Percentiles rank a stretch among this genome's conserved stretches.
phyloP scores from a whole-genome alignment of 306 rosid species.

The Alnus glutinosa region DNA sequence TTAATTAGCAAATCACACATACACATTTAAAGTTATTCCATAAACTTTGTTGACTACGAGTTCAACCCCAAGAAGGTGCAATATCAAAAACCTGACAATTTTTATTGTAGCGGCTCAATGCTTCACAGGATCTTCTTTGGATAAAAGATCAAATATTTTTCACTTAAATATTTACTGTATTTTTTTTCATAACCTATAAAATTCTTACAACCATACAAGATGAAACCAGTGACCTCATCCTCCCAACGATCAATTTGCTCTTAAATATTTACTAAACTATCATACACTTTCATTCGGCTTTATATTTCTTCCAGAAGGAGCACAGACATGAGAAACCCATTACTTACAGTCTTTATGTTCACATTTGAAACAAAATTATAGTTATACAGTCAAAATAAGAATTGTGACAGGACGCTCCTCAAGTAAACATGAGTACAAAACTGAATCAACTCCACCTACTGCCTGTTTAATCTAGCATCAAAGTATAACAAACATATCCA shows the following conservation, averaged over 20 bases:
- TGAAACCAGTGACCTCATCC: neutral
- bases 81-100: neutral
- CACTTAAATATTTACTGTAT: too few species aligned
- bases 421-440: neutral
- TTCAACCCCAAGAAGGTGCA: neutral
- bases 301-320: constrained; percentile 8
- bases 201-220: neutral
- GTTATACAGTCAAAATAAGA: neutral
- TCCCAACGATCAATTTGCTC: neutral
- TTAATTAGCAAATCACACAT: neutral
- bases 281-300: neutral
- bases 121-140: neutral
- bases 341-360: neutral
- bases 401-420: constrained; percentile 2
- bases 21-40: neutral
- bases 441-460: neutral
- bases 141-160: neutral
- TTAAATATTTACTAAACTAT: neutral
- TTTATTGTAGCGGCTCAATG: neutral
- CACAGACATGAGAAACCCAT: constrained; percentile 6
- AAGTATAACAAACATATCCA: neutral
- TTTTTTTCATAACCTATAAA: too few species aligned
- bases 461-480: constrained; percentile 3
- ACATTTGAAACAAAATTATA: neutral
- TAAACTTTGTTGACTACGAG: neutral